phyloP scores from a whole-genome alignment of 805 yeast species.

The Zygosaccharomyces kombuchaensis region DNA sequence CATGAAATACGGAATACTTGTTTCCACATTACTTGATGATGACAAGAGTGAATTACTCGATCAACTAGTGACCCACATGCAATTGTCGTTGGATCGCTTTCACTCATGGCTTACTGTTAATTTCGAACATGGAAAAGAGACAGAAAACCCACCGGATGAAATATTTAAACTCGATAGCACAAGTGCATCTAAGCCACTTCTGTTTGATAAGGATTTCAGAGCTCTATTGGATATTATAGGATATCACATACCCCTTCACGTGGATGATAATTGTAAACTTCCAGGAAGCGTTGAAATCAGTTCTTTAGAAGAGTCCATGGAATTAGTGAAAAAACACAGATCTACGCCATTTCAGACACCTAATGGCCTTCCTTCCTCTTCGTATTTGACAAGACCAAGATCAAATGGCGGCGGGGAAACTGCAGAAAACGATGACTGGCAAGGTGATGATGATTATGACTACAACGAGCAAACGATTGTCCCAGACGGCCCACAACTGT shows the following conservation, averaged over 20 bases:
- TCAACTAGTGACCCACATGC: slow-evolving; percentile 19
- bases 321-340: slow-evolving; percentile 19
- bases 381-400: slow-evolving; percentile 24
- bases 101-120: slow-evolving; percentile 17
- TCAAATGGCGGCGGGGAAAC: not conserved
- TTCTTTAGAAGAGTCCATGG: slow-evolving; percentile 13
- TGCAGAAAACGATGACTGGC: slow-evolving; percentile 23
- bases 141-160: slow-evolving; percentile 17
- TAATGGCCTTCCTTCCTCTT: slow-evolving; percentile 27
- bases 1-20: slow-evolving; percentile 31
- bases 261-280: slow-evolving; percentile 21
- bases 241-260: slow-evolving; percentile 19
- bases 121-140: slow-evolving; percentile 8
- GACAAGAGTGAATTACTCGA: slow-evolving; percentile 25
- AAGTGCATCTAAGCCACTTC: slow-evolving; percentile 12
- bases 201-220: slow-evolving; percentile 28
- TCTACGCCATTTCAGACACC: slow-evolving; percentile 29
- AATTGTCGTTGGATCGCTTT: slow-evolving; percentile 15
- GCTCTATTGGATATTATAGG: slow-evolving; percentile 25
- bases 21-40: slow-evolving; percentile 34
- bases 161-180: slow-evolving; percentile 8
- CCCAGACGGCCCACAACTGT: slow-evolving; percentile 12
- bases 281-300: slow-evolving; percentile 14
- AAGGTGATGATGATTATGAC: slow-evolving; percentile 19
- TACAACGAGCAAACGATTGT: slow-evolving; percentile 22